Evolutionary conservation across 345 rosid genomes (phyloP), one percentile per base, ranked within the genome.

Genomic region (Heritiera littoralis): DNA sequence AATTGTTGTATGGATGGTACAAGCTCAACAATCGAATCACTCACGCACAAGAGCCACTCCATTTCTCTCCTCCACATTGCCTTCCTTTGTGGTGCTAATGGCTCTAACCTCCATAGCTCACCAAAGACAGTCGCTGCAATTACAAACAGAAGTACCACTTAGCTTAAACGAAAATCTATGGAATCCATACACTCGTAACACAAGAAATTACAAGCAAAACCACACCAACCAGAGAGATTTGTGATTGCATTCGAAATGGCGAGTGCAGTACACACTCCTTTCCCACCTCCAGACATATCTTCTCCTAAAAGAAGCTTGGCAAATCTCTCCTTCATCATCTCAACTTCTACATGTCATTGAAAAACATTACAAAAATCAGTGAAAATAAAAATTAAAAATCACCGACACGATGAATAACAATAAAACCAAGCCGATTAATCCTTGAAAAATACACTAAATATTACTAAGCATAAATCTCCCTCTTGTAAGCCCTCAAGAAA

Each of bases 231-330:
- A 77, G 98, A 94, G 77, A 94, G 98, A 85, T 97, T 97, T 38
- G 99, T 97, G 81, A 97, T 94, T 74, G 99, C 98, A 83, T 97
- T 97, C 52, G 97, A 97, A 83, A 97, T 94, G 48, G 99, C 97
- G 70, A 97, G 98, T 2, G 99, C 99, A 38, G 97, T 93, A 79
- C 98, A 97, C 55, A 94, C 99, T 45, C 99, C 98, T 86, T 97
- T 94, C 7, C 99, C 98, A 71, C 98, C 97, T 30, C 98, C 99
- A 17, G 99, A 97, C 99, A 97, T 97, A 83, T 97, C 99, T 69
- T 97, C 99, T 66, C 99, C 99, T 2, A 96, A 82, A 71, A 97
- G 94, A 64, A 97, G 92, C 90, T 97, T 97, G 7, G 98, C 95
- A 76, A 94, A 97, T 86, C 98, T 92, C 87, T 97, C 99, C 82